phyloP scores from a whole-genome alignment of 2,329 filamentous ascomycete genomes.

The Sporothrix pseudoabietina region DNA sequence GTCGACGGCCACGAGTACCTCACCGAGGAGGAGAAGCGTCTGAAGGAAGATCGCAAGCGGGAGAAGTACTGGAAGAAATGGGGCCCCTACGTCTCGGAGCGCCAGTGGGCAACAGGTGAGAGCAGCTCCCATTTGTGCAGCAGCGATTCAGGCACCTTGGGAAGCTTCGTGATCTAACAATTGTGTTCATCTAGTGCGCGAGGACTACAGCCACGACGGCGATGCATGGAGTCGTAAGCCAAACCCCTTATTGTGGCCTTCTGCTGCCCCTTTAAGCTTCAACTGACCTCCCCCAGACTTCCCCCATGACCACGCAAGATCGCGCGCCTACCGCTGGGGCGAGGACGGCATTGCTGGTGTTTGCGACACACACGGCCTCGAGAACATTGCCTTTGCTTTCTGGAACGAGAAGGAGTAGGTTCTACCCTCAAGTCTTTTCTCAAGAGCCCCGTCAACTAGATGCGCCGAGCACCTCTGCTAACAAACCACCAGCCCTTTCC shows the following conservation, averaged over 20 bases:
- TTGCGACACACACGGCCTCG: conserved; percentile 82
- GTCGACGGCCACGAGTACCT: conserved; percentile 86
- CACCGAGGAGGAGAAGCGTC: conserved; percentile 85
- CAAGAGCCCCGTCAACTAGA: neutral
- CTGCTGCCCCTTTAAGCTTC: conserved; percentile 14
- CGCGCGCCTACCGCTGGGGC: conserved; percentile 89
- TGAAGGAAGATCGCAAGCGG: conserved; percentile 81
- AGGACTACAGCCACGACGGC: conserved; percentile 87
- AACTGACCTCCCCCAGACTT: conserved; percentile 64
- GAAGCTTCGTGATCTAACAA: conserved; percentile 15
- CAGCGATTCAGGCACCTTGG: neutral
- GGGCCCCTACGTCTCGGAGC: conserved; percentile 90
- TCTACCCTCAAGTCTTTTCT: neutral
- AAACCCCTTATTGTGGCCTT: neutral
- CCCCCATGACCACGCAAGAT: conserved; percentile 86
- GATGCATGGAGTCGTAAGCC: conserved; percentile 95
- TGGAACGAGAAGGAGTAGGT: conserved; percentile 94
- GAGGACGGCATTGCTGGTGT: conserved; percentile 97
- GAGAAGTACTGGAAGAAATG: conserved; percentile 98
- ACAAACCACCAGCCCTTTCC: conserved; percentile 67
- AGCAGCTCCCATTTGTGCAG: conserved; percentile 22
- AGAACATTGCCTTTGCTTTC: conserved; percentile 94
- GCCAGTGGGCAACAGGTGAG: conserved; percentile 92
- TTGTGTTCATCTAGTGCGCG: conserved; percentile 45
- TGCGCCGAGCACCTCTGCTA: conserved; percentile 40